Percentiles rank a stretch among this genome's conserved stretches.
phyloP scores from a whole-genome alignment of 352 stramenopile species.

The Pythium scleroteichum region DNA sequence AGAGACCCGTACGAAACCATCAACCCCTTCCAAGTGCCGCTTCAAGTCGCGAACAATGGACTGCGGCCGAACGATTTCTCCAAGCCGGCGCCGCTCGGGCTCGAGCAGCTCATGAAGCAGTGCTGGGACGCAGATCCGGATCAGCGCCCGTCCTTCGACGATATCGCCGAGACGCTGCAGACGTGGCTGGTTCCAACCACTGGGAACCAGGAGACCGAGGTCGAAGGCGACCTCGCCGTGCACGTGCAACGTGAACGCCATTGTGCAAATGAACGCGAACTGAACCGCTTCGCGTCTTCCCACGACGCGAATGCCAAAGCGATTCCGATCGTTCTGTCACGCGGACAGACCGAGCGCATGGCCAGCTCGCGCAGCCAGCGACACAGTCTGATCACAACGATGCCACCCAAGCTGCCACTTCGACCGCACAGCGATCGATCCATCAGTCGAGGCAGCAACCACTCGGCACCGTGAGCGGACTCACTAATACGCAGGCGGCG shows the following conservation, averaged over 20 bases:
- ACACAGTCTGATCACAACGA: slow-evolving; percentile 6
- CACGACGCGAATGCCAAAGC: slow-evolving; percentile 60
- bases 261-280: slow-evolving; percentile 42
- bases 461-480: slow-evolving; percentile 8
- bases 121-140: slow-evolving; percentile 75
- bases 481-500: slow-evolving; percentile 13
- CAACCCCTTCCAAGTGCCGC: slow-evolving; percentile 76
- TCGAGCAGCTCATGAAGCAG: slow-evolving; percentile 73
- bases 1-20: slow-evolving; percentile 72
- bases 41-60: slow-evolving; percentile 70
- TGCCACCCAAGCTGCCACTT: neutral
- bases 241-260: slow-evolving; percentile 57
- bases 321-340: slow-evolving; percentile 63
- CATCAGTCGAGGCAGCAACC: slow-evolving; percentile 25
- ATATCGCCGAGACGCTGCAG: slow-evolving; percentile 60
- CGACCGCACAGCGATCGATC: slow-evolving; percentile 23
- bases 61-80: slow-evolving; percentile 53
- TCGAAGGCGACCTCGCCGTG: slow-evolving; percentile 44
- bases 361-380: slow-evolving; percentile 2
- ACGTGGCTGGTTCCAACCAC: slow-evolving; percentile 46
- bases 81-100: slow-evolving; percentile 47
- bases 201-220: slow-evolving; percentile 19
- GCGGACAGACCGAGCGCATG: slow-evolving; percentile 18
- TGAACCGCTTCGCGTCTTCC: slow-evolving; percentile 63
- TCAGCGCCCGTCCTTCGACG: slow-evolving; percentile 59